phyloP scores from a whole-genome alignment of 1,284 basidiomycete genomes.

The Tilletia setariae region DNA sequence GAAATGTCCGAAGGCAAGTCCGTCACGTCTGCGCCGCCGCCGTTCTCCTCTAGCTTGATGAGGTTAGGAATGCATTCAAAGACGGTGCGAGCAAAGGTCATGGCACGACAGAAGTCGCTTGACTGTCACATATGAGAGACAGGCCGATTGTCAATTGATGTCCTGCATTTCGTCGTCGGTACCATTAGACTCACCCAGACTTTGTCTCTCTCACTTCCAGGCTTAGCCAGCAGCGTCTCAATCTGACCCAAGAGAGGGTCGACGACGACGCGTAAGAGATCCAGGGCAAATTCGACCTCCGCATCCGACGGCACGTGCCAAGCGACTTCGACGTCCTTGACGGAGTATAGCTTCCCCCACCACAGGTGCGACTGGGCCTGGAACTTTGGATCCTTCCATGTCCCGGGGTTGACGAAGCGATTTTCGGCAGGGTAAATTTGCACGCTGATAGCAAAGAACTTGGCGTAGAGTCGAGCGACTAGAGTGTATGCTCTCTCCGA shows the following conservation, averaged over 20 bases:
- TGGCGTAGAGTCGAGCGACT: slow-evolving; percentile 73
- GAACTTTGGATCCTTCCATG: slow-evolving; percentile 78
- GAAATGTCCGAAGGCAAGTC: slow-evolving; percentile 66
- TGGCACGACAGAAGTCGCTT: slow-evolving; percentile 88
- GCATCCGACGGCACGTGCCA: slow-evolving; percentile 79
- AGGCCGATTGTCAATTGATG: neutral
- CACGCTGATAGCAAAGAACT: slow-evolving; percentile 72
- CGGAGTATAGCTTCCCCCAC: slow-evolving; percentile 81
- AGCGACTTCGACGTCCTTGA: slow-evolving; percentile 74
- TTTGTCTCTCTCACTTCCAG: slow-evolving; percentile 20
- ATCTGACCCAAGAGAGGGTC: slow-evolving; percentile 68
- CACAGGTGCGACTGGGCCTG: slow-evolving; percentile 68
- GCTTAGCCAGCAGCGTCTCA: slow-evolving; percentile 59
- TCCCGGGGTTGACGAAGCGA: slow-evolving; percentile 77
- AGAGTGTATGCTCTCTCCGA: slow-evolving; percentile 85
- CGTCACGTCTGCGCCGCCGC: slow-evolving; percentile 60
- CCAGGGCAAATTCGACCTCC: slow-evolving; percentile 78
- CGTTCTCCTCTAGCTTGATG: slow-evolving; percentile 61
- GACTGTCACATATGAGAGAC: slow-evolving; percentile 54
- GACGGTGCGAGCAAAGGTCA: slow-evolving; percentile 62
- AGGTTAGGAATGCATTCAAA: slow-evolving; percentile 70
- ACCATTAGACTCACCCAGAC: slow-evolving; percentile 13
- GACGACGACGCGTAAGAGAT: slow-evolving; percentile 70
- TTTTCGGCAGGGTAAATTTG: slow-evolving; percentile 77
- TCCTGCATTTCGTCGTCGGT: no score